Conservation (phyloP, 2,329 filamentous ascomycete genomes). For the Diaporthe sp. region DNA sequence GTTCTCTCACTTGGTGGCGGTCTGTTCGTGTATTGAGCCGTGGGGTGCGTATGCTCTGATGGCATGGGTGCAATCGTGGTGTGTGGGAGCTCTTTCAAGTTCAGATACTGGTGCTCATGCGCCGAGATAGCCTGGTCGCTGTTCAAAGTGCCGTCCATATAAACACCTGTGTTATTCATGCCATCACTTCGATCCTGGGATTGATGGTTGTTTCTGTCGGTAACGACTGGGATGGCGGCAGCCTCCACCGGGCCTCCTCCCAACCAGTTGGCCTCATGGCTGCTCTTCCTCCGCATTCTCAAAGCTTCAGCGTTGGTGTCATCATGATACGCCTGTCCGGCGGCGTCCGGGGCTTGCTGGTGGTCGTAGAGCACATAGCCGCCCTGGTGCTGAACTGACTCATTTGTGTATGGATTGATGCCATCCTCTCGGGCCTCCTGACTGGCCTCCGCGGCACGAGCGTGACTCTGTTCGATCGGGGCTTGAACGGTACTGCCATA, state of each 20-base stretch:
- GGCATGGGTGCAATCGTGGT: constrained; percentile 4
- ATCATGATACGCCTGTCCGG: constrained; percentile 8
- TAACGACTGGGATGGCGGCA: constrained; percentile 12
- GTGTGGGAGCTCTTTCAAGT: constrained; percentile 19
- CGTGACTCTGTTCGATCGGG: constrained; percentile 62
- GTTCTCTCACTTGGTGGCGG: constrained; percentile 35
- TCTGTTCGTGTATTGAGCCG: not conserved
- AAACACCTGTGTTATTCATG: constrained; percentile 1
- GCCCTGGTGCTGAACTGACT: constrained; percentile 49
- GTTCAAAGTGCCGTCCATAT: constrained; percentile 24
- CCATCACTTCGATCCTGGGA: not conserved
- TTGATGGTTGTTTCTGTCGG: not conserved
- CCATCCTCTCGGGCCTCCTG: constrained; percentile 66
- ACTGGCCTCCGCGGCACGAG: constrained; percentile 63
- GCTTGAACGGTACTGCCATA: constrained; percentile 61
- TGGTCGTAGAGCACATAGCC: constrained; percentile 23
- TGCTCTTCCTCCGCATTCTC: constrained; percentile 13
- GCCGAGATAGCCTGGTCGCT: constrained; percentile 2
- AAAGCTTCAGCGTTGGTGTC: not conserved
- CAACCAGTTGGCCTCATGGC: constrained; percentile 17
- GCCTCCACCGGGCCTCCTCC: constrained; percentile 2
- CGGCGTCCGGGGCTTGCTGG: constrained; percentile 24
- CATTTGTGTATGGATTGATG: constrained; percentile 68
- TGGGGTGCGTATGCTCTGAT: not conserved
- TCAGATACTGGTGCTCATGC: not conserved